Evolutionary conservation across 306 rosid genomes (phyloP), one percentile per base, ranked within the genome.

Genomic region (Malus fusca): DNA sequence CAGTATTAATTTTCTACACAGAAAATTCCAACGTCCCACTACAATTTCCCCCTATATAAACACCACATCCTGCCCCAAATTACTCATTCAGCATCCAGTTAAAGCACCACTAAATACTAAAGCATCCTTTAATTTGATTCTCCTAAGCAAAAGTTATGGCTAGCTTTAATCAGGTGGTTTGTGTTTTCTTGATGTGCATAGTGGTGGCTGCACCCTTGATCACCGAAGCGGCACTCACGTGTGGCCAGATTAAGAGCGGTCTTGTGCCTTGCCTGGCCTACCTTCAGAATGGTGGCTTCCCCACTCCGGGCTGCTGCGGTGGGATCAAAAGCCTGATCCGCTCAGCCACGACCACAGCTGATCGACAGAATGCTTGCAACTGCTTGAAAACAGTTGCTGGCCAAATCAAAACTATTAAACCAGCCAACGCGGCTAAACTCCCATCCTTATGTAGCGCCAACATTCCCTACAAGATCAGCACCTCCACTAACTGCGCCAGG

Each of bases 391-490:
- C 76, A 0, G 59, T 78, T 6, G 65, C 84, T 8, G 18, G 31
- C 6, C 5, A 6, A 1, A 0, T 79, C 18, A 15, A 22, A 0
- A 61, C 77, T 13, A 31, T 88, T 43, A 77, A 77, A 23, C 1
- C 18, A 9, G 2, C 0, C 11, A 14, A 21, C 17, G 88, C 81
- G 1, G 85, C 65, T 4, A 3, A 63, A 21, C 87, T 84, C 42
- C 94, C 92, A 0, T 23, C 13, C 18, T 48, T 26, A 33, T 91
- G 97, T 8, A 79, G 84, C 0, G 85, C 86, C 55, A 72, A 76
- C 66, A 68, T 90, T 81, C 95, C 91, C 75, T 93, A 90, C 85
- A 75, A 73, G 83, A 90, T 93, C 83, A 33, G 81, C 79, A 88
- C 90, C 31, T 35, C 48, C 63, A 85, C 86, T 7, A 79, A 93